Evolutionary conservation across 495 filamentous ascomycete genomes (phyloP).

Genomic region (Penicillium desertorum): DNA sequence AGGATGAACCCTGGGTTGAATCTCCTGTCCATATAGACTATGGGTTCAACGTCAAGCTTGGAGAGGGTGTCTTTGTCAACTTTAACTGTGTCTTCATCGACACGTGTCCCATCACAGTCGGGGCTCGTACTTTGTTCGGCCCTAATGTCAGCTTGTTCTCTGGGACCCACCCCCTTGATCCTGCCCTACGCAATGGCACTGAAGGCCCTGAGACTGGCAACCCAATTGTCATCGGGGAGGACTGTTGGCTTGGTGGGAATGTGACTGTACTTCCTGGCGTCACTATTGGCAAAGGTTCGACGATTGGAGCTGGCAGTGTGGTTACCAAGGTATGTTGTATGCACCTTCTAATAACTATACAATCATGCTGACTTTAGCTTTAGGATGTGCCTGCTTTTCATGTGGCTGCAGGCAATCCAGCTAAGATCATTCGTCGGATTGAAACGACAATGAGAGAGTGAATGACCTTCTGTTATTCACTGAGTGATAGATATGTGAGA

Average conservation of each 20-base stretch:
- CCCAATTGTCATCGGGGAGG: constrained; percentile 76
- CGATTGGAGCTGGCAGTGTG: constrained; percentile 83
- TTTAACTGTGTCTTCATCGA: constrained; percentile 74
- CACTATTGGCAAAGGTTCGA: constrained; percentile 72
- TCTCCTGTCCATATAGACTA: constrained; percentile 72
- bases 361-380: constrained; percentile 6
- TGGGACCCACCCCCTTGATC: constrained; percentile 76
- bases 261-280: constrained; percentile 76
- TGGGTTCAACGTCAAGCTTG: constrained; percentile 69
- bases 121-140: constrained; percentile 74
- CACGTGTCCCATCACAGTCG: constrained; percentile 73
- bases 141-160: constrained; percentile 72
- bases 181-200: constrained; percentile 67
- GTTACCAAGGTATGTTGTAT: constrained; percentile 74
- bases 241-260: constrained; percentile 87
- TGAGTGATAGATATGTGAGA: neutral
- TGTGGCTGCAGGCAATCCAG: constrained; percentile 67
- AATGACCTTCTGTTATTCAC: neutral
- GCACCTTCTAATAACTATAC: neutral
- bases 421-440: constrained; percentile 57
- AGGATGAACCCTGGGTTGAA: constrained; percentile 67
- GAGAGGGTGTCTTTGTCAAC: constrained; percentile 72
- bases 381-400: constrained; percentile 64
- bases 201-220: constrained; percentile 73
- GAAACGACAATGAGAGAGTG: constrained; percentile 39